phyloP scores from a whole-genome alignment of 163 green algal species.

The Scenedesmus sp. region DNA sequence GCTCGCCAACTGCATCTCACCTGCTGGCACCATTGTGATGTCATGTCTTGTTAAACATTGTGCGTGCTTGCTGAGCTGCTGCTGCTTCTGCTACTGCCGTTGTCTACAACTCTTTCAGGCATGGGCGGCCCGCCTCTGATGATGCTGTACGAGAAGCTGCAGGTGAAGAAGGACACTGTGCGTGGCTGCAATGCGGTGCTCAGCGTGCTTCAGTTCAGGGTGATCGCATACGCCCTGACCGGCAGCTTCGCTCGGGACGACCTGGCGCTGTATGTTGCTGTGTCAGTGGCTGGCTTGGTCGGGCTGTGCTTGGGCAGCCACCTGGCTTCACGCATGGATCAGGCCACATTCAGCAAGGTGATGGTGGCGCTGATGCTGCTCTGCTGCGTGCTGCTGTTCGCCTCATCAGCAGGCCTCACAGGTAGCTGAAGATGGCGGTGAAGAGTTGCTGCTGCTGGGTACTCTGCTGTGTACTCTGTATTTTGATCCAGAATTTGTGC shows the following conservation, averaged over 20 bases:
- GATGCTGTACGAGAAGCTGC: constrained; percentile 56
- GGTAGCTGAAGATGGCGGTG: neutral
- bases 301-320: constrained; percentile 47
- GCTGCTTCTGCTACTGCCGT: neutral
- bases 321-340: constrained; percentile 41
- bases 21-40: too few relatives aligned
- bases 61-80: neutral
- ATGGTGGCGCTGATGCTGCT: constrained; percentile 57
- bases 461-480: too few relatives aligned
- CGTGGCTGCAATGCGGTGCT: constrained; percentile 53
- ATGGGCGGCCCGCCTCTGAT: constrained; percentile 61
- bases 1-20: too few relatives aligned
- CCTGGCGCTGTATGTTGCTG: constrained; percentile 38
- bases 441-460: neutral
- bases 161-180: constrained; percentile 58
- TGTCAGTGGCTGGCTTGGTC: neutral
- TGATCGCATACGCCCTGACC: constrained; percentile 55
- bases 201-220: constrained; percentile 55
- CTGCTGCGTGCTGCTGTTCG: constrained; percentile 59
- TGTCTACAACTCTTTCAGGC: constrained; percentile 5
- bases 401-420: constrained; percentile 28
- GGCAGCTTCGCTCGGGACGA: constrained; percentile 45
- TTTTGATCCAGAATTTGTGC: too few relatives aligned
- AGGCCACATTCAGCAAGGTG: constrained; percentile 51
- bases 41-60: too few relatives aligned